Evolutionary conservation across 2,329 filamentous ascomycete genomes (phyloP), one percentile per base, ranked within the genome.

Genomic region (Clarireedia hainanense): DNA sequence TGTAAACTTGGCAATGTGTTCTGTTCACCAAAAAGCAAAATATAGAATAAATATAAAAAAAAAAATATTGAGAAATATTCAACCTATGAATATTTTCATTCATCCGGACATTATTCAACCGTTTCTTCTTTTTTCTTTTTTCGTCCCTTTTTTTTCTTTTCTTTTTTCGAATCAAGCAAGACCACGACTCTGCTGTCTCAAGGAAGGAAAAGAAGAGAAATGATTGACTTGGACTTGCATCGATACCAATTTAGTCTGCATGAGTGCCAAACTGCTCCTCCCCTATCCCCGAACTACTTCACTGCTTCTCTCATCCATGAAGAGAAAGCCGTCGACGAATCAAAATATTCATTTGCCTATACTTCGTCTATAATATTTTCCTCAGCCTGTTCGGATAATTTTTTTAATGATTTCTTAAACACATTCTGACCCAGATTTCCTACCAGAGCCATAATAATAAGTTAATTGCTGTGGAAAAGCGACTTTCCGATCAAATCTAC

Each of bases 1-100:
- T 34, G 30, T 34, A 34, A 34, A 34, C 9, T 34, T 12, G 30
- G 30, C 30, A 34, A 34, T 12, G 10, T 34, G 20, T 20, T 20
- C 20, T 20, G 20, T 20, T 20, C 20, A 3, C 20, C 20, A 34
- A 4, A 12, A 4, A 34, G 30, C 30, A 12, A 34, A 34, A 17
- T 2, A 45, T 20, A 17, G 15, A 20, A 48, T n/a, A 23, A 30
- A 37, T 17, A 20, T 39, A 30, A n/a, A n/a, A 6, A 5, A 40
- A n/a, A n/a, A 6, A 3, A 40, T 40, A 42, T 26, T 17, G 12
- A 9, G 5, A 49, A 42, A 54, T 40, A 30, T 34, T 34, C 24
- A 12, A 24, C 3, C 20, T 52, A 2, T n/a, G 34, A 54, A 50
- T 54, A 54, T 54, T 54, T 54, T 54, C 1, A 54, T 54, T 54